phyloP scores from a whole-genome alignment of 345 rosid species.

The Gossypium turneri region DNA sequence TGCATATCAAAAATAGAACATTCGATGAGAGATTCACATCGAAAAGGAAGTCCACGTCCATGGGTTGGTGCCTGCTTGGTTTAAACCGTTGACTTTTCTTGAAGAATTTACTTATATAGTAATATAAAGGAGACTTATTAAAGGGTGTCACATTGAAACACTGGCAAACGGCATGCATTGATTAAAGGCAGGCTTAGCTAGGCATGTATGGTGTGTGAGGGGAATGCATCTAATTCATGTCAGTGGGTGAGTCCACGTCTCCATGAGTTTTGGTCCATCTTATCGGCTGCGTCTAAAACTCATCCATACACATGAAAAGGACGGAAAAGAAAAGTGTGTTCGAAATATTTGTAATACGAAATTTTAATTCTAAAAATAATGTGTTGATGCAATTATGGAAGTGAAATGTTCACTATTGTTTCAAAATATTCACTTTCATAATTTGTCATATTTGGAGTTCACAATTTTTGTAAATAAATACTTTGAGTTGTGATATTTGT shows the following conservation, averaged over 20 bases:
- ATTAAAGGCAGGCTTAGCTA: not conserved
- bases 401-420: no score
- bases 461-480: no score
- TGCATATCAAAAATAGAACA: not conserved
- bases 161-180: not conserved
- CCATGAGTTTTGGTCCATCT: not conserved
- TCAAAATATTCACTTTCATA: no score
- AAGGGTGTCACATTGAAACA: not conserved
- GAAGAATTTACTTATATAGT: not conserved
- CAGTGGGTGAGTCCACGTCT: not conserved
- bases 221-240: constrained; percentile 5
- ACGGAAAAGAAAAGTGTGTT: not conserved
- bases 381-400: no score
- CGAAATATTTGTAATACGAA: not conserved
- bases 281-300: not conserved
- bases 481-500: no score
- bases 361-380: no score
- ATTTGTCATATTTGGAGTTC: no score
- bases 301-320: not conserved
- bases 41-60: not conserved
- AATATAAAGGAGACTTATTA: not conserved
- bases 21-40: not conserved
- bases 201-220: not conserved
- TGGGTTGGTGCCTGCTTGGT: not conserved
- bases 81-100: not conserved